Conservation (phyloP, 441 rosid species). For the Euphorbia corollata region DNA sequence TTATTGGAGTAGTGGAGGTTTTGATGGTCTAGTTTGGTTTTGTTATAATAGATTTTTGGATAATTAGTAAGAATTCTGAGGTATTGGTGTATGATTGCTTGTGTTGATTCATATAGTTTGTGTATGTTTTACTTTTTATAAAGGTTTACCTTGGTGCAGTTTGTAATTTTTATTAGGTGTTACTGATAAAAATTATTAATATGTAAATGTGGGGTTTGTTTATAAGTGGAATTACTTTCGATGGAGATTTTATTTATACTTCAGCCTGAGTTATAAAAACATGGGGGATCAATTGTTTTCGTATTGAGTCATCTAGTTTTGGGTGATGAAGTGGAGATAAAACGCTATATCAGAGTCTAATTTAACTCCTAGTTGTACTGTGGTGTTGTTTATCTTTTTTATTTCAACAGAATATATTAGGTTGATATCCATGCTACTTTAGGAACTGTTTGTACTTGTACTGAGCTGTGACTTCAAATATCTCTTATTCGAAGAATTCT, state of each 20-base stretch:
- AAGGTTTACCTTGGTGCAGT: background rate
- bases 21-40: background rate
- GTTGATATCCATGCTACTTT: background rate
- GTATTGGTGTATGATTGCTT: background rate
- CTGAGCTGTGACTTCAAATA: background rate
- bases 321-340: background rate
- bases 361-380: background rate
- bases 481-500: background rate
- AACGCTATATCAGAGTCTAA: background rate
- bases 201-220: background rate
- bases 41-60: background rate
- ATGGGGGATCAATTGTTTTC: background rate
- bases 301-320: background rate
- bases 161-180: background rate
- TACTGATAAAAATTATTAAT: background rate
- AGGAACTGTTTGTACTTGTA: background rate
- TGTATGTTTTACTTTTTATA: background rate
- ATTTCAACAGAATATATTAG: background rate
- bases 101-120: background rate
- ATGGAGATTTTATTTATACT: background rate
- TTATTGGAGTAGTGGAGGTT: background rate
- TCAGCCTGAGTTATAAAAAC: background rate
- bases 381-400: background rate
- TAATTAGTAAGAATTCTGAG: background rate
- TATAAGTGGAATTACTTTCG: background rate